Conservation (phyloP, 768 basidiomycete genomes). For the Tephrocybe sp. region DNA sequence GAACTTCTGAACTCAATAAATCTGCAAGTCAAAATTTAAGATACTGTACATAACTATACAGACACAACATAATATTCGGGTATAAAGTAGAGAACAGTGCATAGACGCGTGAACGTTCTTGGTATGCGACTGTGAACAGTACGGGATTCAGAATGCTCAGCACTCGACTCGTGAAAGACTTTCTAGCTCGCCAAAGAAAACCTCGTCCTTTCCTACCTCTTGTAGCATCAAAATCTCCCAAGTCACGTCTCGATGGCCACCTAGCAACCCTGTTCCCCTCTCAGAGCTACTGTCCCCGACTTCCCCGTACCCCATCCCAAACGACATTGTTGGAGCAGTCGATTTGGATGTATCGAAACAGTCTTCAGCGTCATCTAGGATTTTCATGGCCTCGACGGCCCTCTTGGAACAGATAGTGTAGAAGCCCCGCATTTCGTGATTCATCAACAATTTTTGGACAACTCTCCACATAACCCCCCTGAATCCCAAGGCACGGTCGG, state of each 20-base stretch:
- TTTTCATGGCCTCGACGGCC: constrained; percentile 74
- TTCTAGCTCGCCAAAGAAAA: constrained; percentile 78
- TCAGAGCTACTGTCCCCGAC: constrained; percentile 64
- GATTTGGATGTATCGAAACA: constrained; percentile 68
- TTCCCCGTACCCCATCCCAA: constrained; percentile 87
- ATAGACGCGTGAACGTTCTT: too few relatives aligned
- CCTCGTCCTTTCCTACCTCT: constrained; percentile 60
- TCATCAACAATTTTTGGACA: constrained; percentile 60
- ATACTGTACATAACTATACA: too few relatives aligned
- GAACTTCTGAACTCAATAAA: too few relatives aligned
- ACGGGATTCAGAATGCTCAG: constrained; percentile 42
- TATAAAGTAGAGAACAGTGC: too few relatives aligned
- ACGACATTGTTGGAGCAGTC: constrained; percentile 61
- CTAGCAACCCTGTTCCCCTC: constrained; percentile 73
- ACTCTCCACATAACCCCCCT: constrained; percentile 70
- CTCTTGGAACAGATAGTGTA: constrained; percentile 61
- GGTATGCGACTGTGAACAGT: too few relatives aligned
- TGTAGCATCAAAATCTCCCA: constrained; percentile 73
- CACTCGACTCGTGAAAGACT: constrained; percentile 73
- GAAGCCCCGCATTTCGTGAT: constrained; percentile 51
- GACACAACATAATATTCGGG: too few relatives aligned
- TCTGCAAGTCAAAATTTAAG: too few relatives aligned
- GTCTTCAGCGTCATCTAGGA: constrained; percentile 76
- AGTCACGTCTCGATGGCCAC: constrained; percentile 67
- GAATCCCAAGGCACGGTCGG: constrained; percentile 66